phyloP scores from a whole-genome alignment of 768 basidiomycete species.

The Agrocybe pediades region DNA sequence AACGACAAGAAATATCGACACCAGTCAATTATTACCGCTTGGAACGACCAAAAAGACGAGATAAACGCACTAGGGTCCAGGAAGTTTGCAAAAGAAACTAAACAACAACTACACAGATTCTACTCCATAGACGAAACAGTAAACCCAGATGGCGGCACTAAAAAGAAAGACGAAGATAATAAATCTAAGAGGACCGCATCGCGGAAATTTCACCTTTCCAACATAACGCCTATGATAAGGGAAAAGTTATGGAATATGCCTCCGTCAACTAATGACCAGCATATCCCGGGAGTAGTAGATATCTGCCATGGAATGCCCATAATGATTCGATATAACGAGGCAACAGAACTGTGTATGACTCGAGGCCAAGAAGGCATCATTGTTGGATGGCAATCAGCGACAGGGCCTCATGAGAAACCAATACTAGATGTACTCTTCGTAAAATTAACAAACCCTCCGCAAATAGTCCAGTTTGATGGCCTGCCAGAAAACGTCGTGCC shows the following conservation, averaged over 20 bases:
- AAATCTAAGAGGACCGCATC: background rate
- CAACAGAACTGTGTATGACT: slow-evolving; percentile 34
- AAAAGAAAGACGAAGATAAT: background rate
- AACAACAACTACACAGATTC: slow-evolving; percentile 23
- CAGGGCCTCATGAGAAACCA: slow-evolving; percentile 13
- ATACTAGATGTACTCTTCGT: slow-evolving; percentile 32
- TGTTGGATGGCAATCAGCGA: slow-evolving; percentile 24
- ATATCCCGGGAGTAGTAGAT: slow-evolving; percentile 25
- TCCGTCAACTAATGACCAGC: slow-evolving; percentile 10
- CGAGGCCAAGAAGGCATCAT: slow-evolving; percentile 33
- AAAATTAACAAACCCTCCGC: slow-evolving; percentile 26
- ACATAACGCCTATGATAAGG: slow-evolving; percentile 13
- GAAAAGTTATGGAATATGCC: slow-evolving; percentile 19
- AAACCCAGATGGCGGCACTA: background rate
- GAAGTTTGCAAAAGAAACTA: slow-evolving; percentile 35
- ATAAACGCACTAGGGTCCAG: slow-evolving; percentile 32
- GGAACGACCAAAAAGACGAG: slow-evolving; percentile 36
- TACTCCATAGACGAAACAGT: slow-evolving; percentile 23
- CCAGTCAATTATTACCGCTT: slow-evolving; percentile 39
- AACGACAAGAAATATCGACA: slow-evolving; percentile 24
- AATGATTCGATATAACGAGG: slow-evolving; percentile 33
- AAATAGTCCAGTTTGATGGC: slow-evolving; percentile 19
- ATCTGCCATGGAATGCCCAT: slow-evolving; percentile 35
- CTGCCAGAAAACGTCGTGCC: slow-evolving; percentile 33
- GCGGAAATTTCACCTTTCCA: no score